Evolutionary conservation across 192 early-diverging fungal species (phyloP).

Genomic region (Coemansia aciculifera): DNA sequence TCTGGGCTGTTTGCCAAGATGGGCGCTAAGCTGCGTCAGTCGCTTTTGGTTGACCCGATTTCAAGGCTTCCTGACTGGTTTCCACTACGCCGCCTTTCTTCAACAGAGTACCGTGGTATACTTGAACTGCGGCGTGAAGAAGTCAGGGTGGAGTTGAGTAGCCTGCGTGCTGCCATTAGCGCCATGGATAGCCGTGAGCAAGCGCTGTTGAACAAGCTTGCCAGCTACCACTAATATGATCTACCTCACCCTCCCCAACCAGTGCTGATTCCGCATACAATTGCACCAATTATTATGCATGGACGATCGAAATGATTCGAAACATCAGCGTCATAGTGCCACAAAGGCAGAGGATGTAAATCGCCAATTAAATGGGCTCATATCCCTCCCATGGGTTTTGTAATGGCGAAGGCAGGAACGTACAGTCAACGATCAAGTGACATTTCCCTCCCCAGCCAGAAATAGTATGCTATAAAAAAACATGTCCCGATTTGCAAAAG

Average conservation of each 20-base stretch:
- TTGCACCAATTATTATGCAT: background rate
- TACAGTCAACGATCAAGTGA: background rate
- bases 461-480: background rate
- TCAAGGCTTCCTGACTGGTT: slow-evolving; percentile 61
- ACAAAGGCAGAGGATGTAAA: background rate
- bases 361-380: background rate
- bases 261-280: background rate
- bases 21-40: slow-evolving; percentile 15
- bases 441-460: background rate
- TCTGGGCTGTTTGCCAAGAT: slow-evolving; percentile 2
- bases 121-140: slow-evolving; percentile 33
- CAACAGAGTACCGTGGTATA: slow-evolving; percentile 64
- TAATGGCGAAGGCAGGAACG: background rate
- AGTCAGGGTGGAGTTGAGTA: slow-evolving; percentile 20
- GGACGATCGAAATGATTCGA: background rate
- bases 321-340: background rate
- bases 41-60: slow-evolving; percentile 37
- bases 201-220: slow-evolving; percentile 1
- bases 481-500: background rate
- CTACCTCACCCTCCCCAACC: background rate
- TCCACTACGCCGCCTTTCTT: slow-evolving; percentile 61
- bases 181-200: slow-evolving; percentile 30
- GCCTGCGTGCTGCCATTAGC: slow-evolving; percentile 18
- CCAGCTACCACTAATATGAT: background rate
- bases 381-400: background rate